Evolutionary conservation across 2,329 filamentous ascomycete genomes (phyloP), one percentile per base, ranked within the genome.

Genomic region (Trichoderma atrobrunneum): DNA sequence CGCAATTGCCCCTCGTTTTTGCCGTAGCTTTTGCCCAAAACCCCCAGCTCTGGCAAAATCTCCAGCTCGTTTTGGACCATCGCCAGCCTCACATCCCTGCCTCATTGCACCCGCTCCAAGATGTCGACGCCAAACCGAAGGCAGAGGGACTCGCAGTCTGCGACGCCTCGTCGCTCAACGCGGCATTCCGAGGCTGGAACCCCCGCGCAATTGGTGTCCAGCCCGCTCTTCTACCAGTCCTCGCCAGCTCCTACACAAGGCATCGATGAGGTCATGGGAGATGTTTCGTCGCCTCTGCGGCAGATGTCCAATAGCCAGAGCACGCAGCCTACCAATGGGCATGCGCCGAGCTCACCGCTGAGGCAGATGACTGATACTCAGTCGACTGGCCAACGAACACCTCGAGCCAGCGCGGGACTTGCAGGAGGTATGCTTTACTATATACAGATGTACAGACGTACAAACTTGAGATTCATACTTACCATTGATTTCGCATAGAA

Each of bases 181-280:
- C 84, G 86, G 67, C 86, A 80, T 67, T 77, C 81, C 18, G 76
- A 80, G 71, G 75, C 77, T 48, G 74, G 70, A 43, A 87, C 86
- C 66, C 87, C 87, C 74, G 85, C 86, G 26, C 85, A 87, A 76
- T 84, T 91, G 74, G 88, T 89, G 6, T 96, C 94, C 5, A 97
- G 94, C 72, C 95, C 95, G 54, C 86, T 97, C 75, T 93, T 93
- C 81, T 97, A 91, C 81, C 89, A 87, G 77, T 89, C 86, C 3
- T 84, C 85, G 7, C 82, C 84, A 2, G 76, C 77, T 16, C 77
- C 79, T 1, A 73, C 68, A 10, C 77, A 76, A n/a, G 76, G 74
- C 34, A 73, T 70, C 39, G 76, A 80, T 76, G 79, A 74, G 36
- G 78, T 78, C 8, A 79, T 78, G 54, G 76, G 78, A 59, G 81